Evolutionary conservation across 257 asterid genomes (phyloP), one percentile per base, ranked within the genome.

Genomic region (Solanum corneliomulleri): DNA sequence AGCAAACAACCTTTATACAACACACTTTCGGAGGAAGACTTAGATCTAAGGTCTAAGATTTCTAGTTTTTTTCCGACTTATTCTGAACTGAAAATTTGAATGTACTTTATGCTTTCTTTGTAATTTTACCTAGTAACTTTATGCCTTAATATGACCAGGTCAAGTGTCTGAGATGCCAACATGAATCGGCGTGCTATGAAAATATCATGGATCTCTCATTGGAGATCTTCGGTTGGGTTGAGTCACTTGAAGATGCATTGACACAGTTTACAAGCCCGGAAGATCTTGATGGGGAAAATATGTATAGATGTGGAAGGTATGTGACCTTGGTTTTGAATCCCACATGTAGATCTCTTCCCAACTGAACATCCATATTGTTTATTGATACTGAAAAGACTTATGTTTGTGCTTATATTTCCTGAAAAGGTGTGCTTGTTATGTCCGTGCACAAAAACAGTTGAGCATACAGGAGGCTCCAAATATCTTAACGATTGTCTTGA

Each of bases 281-380:
- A 89, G 94, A 95, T 88, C 98, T 96, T 82, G 99, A 94, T 87
- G 98, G 99, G 56, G 99, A 96, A 87, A 95, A 96, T 87, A 96
- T 92, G 97, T 96, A 96, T 88, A 90, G 94, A 91, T 96, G 99
- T 82, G 88, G 94, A 91, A 95, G 98, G 98, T 94, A 12, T 56
- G 90, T 86, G 41, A 42, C 11, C 56, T 68, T 81, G 81, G 81
- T 33, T 78, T 69, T 85, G 45, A 71, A 49, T 75, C 35, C 66
- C 27, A 47, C 85, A 27, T 25, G 62, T 77, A 77, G 62, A 77
- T 80, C 16, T 18, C 66, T 27, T 27, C 39, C 69, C 68, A 31
- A 49, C 12, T 81, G 12, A 35, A 81, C 85, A 49, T 20, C 29
- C 69, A 81, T 81, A 49, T 49, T 49, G 56, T 41, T 81, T 49